Evolutionary conservation across 495 filamentous ascomycete species (phyloP).

Genomic region (Aspergillus heteromorphus): DNA sequence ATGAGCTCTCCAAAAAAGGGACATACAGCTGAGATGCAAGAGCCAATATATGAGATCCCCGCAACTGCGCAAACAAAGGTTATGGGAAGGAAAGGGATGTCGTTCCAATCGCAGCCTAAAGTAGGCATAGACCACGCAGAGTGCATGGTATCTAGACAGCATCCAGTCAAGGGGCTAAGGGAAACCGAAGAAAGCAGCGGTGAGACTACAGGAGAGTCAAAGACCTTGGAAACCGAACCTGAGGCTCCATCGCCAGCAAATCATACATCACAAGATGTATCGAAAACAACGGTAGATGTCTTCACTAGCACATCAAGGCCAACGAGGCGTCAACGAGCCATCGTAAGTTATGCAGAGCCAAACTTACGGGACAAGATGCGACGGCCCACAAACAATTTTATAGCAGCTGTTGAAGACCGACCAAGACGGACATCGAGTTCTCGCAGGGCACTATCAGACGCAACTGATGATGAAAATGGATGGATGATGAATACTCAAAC

Average conservation of each 20-base stretch:
- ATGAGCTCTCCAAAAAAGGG: constrained; percentile 25
- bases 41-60: not conserved
- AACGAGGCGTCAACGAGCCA: constrained; percentile 57
- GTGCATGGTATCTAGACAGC: no score
- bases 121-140: not conserved
- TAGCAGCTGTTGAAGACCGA: constrained; percentile 62
- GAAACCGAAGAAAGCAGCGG: no score
- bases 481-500: not conserved
- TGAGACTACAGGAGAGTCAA: no score
- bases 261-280: not conserved
- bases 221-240: not conserved
- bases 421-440: constrained; percentile 30
- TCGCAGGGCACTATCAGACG: constrained; percentile 16
- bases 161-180: no score
- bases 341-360: constrained; percentile 80
- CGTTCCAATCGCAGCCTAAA: not conserved
- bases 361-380: constrained; percentile 86
- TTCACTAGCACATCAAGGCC: constrained; percentile 48
- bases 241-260: not conserved
- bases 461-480: constrained; percentile 12
- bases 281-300: constrained; percentile 4
- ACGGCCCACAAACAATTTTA: constrained; percentile 66
- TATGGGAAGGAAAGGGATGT: not conserved
- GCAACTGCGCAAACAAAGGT: not conserved
- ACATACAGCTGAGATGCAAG: not conserved